Evolutionary conservation across 2,329 filamentous ascomycete genomes (phyloP), one percentile per base, ranked within the genome.

Genomic region (Fusarium poae): DNA sequence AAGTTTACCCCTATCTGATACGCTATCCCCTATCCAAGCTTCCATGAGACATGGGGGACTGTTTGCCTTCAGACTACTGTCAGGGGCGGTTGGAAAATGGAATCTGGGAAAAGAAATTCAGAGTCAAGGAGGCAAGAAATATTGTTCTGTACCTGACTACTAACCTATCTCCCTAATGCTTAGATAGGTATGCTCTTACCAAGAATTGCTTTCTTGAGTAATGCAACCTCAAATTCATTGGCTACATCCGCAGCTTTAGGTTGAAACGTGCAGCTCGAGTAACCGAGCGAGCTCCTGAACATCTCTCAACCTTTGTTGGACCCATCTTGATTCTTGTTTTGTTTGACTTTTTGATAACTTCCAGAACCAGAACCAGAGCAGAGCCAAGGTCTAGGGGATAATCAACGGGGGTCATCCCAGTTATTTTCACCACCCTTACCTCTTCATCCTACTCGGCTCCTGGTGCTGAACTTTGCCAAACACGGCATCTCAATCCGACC

Each of bases 391-490:
- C 57, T 65, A 64, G 45, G 52, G 57, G 63, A 65, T 51, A 70
- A 43, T 21, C 20, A 61, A 72, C 72, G 70, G 69, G 70, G 71
- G 63, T 61, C 43, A 72, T 74, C 71, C 71, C 67, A 72, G 72
- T 62, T 57, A 45, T 65, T 67, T 66, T 56, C 30, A 69, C 62
- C 53, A 69, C 53, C 57, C 56, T 55, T 69, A 25, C 66, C 62
- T 42, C 34, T 48, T 27, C 29, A 59, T 50, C 46, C 40, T 65
- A 58, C 58, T 64, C 62, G 35, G 30, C 52, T 49, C 48, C 37
- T 39, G 40, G 46, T 61, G 25, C 30, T 55, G 43, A 46, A 61
- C 62, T 58, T 70, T 70, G 37, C 67, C 62, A 60, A 67, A 60
- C 62, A 63, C 65, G 67, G 62, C 63, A 55, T 57, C 58, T 52